These are phyloP conservation scores for Sphagnum fallax DNA, from an alignment of 228 moss, liverwort and hornwort genomes.

Conservation along the genomic window DNA sequence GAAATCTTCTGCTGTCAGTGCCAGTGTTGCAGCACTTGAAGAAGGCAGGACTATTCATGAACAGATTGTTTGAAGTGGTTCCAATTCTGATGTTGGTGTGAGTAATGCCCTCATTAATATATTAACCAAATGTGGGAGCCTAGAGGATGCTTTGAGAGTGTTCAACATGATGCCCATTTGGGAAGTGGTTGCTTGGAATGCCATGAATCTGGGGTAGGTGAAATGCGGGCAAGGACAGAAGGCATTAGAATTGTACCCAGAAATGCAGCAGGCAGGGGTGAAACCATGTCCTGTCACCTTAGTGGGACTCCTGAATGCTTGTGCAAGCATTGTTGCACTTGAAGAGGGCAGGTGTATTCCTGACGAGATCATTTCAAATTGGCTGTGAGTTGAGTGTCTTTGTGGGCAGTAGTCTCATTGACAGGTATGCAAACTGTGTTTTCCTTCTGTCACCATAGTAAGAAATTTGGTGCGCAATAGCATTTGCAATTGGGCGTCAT, in stretches of 20 bases:
- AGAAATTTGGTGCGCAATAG: no score
- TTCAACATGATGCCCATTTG: constrained; percentile 27
- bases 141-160: constrained; percentile 22
- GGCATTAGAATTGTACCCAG: not conserved
- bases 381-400: not conserved
- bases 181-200: constrained; percentile 50
- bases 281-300: constrained; percentile 2
- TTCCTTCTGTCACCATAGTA: no score
- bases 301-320: constrained; percentile 3
- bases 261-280: constrained; percentile 1
- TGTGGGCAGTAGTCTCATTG: constrained; percentile 1
- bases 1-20: constrained; percentile 29
- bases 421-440: constrained; percentile 8
- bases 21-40: constrained; percentile 15
- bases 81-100: constrained; percentile 17
- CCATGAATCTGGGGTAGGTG: constrained; percentile 30
- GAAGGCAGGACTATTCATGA: constrained; percentile 30
- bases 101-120: constrained; percentile 40
- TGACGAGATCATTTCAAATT: not conserved
- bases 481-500: no score
- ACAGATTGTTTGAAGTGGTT: constrained; percentile 20
- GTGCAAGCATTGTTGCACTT: not conserved
- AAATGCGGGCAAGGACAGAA: constrained; percentile 10
- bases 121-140: constrained; percentile 43
- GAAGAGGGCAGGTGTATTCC: not conserved